Percentiles rank a stretch among this genome's conserved stretches.
These are phyloP conservation scores for Ustilago loliicola DNA, from an alignment of 1,284 basidiomycete genomes.

Conservation along the genomic window DNA sequence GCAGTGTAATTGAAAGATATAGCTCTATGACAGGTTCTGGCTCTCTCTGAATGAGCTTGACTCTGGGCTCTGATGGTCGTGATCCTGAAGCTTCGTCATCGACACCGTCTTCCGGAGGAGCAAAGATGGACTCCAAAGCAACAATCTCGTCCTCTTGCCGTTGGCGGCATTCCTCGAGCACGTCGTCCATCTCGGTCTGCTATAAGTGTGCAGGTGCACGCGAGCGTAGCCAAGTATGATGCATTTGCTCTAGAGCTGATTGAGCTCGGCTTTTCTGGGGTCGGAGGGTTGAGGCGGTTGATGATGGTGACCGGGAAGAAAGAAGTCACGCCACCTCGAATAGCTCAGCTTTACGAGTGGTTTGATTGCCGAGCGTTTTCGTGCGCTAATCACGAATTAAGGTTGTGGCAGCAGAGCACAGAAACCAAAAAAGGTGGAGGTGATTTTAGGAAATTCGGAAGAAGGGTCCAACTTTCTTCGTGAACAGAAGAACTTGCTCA, in stretches of 20 bases:
- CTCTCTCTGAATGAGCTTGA: conserved; percentile 17
- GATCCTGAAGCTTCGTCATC: background rate
- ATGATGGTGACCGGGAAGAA: background rate
- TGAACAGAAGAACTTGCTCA: conserved; percentile 2
- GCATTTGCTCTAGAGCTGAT: conserved; percentile 2
- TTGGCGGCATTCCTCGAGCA: conserved; percentile 36
- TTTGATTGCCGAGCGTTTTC: conserved; percentile 23
- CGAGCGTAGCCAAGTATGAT: background rate
- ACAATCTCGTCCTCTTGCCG: conserved; percentile 53
- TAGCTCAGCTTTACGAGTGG: conserved; percentile 21
- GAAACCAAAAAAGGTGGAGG: conserved; percentile 22
- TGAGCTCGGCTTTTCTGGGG: too few species aligned
- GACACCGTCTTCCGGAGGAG: background rate
- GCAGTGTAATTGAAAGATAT: conserved; percentile 33
- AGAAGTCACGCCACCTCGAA: background rate
- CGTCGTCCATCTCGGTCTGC: conserved; percentile 21
- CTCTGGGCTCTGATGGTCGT: conserved; percentile 16
- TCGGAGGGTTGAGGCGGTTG: background rate
- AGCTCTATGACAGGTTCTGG: conserved; percentile 30
- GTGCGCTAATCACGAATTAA: background rate
- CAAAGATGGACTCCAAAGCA: conserved; percentile 53
- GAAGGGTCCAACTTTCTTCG: conserved; percentile 27
- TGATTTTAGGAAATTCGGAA: conserved; percentile 20
- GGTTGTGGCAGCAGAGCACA: background rate
- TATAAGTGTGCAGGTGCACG: conserved; percentile 14